phyloP scores from a whole-genome alignment of 495 filamentous ascomycete genomes.

The Penicillium pulvis region DNA sequence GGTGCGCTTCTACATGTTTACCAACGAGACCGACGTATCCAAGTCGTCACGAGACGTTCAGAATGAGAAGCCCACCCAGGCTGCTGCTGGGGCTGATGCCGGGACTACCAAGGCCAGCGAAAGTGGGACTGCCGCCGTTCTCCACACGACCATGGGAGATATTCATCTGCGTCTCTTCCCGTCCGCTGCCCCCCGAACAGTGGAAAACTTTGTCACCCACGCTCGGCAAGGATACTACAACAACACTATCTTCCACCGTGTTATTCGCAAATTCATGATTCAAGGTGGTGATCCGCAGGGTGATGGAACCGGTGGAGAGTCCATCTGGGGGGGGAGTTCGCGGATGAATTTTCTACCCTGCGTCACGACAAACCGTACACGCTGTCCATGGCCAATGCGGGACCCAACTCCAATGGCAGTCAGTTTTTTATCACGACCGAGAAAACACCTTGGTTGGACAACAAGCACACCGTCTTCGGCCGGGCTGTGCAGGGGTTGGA shows the following conservation, averaged over 20 bases:
- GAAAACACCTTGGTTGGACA: slow-evolving; percentile 94
- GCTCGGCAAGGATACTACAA: slow-evolving; percentile 91
- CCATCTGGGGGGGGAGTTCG: slow-evolving; percentile 97
- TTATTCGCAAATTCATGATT: slow-evolving; percentile 99
- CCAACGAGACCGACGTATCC: slow-evolving; percentile 79
- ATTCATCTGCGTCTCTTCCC: slow-evolving; percentile 95
- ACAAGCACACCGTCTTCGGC: slow-evolving; percentile 96
- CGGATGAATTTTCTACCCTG: slow-evolving; percentile 88
- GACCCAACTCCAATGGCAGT: slow-evolving; percentile 74
- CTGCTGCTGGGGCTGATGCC: slow-evolving; percentile 39
- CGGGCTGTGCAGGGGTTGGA: slow-evolving; percentile 86
- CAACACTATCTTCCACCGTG: slow-evolving; percentile 93
- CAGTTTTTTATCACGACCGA: slow-evolving; percentile 99
- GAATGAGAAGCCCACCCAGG: slow-evolving; percentile 80
- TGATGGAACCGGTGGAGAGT: slow-evolving; percentile 94
- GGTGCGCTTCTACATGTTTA: slow-evolving; percentile 97
- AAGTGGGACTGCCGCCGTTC: slow-evolving; percentile 73
- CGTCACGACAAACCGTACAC: slow-evolving; percentile 97
- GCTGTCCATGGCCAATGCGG: slow-evolving; percentile 95
- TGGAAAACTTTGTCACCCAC: slow-evolving; percentile 99
- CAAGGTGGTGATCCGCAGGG: slow-evolving; percentile 88
- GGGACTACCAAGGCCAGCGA: slow-evolving; percentile 62
- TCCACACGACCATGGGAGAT: slow-evolving; percentile 94
- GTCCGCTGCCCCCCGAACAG: slow-evolving; percentile 86
- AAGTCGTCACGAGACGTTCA: slow-evolving; percentile 89